Evolutionary conservation across 345 rosid genomes (phyloP).

Genomic region (Ceriops tagal): DNA sequence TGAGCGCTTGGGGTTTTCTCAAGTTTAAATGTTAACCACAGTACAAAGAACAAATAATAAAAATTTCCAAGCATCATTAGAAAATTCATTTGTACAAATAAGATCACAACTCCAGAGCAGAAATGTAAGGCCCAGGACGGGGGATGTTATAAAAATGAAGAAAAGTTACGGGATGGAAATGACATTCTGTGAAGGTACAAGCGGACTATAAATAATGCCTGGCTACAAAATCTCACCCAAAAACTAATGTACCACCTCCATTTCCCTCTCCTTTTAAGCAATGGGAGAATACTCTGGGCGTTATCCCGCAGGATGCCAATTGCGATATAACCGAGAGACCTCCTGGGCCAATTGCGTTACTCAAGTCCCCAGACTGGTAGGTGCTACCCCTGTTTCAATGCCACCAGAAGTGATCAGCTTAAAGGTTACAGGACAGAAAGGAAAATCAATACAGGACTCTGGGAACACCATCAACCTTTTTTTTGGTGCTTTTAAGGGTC

Average conservation of each 20-base stretch:
- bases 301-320: slow-evolving; percentile 25
- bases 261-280: slow-evolving; percentile 35
- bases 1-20: too few relatives aligned
- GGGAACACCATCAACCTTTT: too few relatives aligned
- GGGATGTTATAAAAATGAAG: background rate
- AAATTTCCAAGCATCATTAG: background rate
- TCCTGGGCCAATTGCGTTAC: slow-evolving; percentile 35
- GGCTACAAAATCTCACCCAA: slow-evolving; percentile 37
- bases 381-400: slow-evolving; percentile 36
- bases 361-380: slow-evolving; percentile 30
- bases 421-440: background rate
- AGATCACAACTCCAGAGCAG: background rate
- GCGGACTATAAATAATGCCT: slow-evolving; percentile 29
- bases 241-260: slow-evolving; percentile 35
- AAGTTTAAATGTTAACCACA: too few relatives aligned
- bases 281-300: slow-evolving; percentile 31
- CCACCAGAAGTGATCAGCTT: background rate
- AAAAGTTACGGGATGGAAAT: too few relatives aligned
- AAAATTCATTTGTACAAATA: background rate
- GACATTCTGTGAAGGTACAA: slow-evolving; percentile 32
- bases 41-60: background rate
- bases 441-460: background rate
- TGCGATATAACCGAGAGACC: slow-evolving; percentile 32
- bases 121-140: background rate
- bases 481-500: too few relatives aligned